Conservation (phyloP, 768 basidiomycete genomes). For the Hebeloma cylindrosporum region DNA sequence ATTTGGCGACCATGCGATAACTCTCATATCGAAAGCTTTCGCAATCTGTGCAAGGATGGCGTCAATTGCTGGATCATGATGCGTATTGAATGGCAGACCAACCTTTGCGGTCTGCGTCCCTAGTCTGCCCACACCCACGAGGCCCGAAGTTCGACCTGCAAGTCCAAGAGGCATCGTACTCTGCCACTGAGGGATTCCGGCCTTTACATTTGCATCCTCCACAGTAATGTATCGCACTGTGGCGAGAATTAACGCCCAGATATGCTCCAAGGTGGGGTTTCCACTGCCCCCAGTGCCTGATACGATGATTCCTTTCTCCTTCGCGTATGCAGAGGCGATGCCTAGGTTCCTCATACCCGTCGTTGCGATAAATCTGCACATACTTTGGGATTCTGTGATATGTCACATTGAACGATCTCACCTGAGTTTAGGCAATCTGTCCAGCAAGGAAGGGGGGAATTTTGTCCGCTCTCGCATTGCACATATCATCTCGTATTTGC, state of each 20-base stretch:
- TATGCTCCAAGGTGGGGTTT: constrained; percentile 59
- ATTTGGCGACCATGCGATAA: constrained; percentile 66
- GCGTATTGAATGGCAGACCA: neutral
- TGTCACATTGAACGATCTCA: constrained; percentile 16
- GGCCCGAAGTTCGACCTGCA: constrained; percentile 53
- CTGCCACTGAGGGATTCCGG: constrained; percentile 54
- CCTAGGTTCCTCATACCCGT: constrained; percentile 51
- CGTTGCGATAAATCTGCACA: constrained; percentile 50
- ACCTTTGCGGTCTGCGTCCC: constrained; percentile 54
- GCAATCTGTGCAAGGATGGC: constrained; percentile 42
- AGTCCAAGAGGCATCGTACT: constrained; percentile 49
- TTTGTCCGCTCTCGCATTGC: constrained; percentile 70
- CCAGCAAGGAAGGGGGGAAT: constrained; percentile 48
- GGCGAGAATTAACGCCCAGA: constrained; percentile 61
- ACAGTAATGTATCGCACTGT: constrained; percentile 47
- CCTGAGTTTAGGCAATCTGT: constrained; percentile 57
- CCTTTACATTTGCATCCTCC: constrained; percentile 51
- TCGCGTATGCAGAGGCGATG: constrained; percentile 50
- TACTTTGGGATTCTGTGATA: neutral
- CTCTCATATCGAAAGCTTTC: constrained; percentile 57
- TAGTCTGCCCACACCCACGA: constrained; percentile 61
- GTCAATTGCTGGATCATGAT: constrained; percentile 2
- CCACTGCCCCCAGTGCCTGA: constrained; percentile 46
- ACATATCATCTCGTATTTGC: constrained; percentile 55
- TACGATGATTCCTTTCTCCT: constrained; percentile 48